Evolutionary conservation across 2,329 filamentous ascomycete species (phyloP).

Genomic region (Nemania bipapillata): DNA sequence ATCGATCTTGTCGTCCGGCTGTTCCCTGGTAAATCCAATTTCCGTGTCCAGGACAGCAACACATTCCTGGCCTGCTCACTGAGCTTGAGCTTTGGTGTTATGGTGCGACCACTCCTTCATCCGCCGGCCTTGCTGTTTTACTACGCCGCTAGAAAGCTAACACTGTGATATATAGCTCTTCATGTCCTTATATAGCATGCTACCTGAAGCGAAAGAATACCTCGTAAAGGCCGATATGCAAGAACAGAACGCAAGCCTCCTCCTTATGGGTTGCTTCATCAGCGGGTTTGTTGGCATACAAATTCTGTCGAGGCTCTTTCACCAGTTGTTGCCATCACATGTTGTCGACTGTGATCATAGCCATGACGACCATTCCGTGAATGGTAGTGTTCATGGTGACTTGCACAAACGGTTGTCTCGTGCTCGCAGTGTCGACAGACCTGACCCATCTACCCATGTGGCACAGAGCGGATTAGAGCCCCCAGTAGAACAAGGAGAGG

Average conservation of each 20-base stretch:
- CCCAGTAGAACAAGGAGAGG: constrained; percentile 27
- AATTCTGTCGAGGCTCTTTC: constrained; percentile 75
- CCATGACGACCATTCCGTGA: constrained; percentile 66
- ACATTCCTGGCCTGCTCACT: constrained; percentile 86
- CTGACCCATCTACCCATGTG: constrained; percentile 27
- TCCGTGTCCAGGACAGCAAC: constrained; percentile 90
- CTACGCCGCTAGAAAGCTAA: not conserved
- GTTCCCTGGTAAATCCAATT: constrained; percentile 78
- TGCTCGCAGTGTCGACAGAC: constrained; percentile 43
- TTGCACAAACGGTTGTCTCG: constrained; percentile 45
- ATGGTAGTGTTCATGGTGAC: constrained; percentile 46
- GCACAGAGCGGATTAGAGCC: constrained; percentile 33
- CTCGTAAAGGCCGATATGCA: constrained; percentile 75
- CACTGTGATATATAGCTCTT: constrained; percentile 71
- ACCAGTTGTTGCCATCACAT: constrained; percentile 79
- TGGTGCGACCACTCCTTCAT: constrained; percentile 68
- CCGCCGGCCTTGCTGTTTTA: not conserved
- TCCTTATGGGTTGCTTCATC: constrained; percentile 76
- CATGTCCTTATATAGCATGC: constrained; percentile 90
- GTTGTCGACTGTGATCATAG: constrained; percentile 83
- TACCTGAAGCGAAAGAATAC: constrained; percentile 85
- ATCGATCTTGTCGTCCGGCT: constrained; percentile 80
- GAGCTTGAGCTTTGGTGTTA: constrained; percentile 93
- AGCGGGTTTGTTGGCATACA: constrained; percentile 81
- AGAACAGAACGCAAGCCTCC: constrained; percentile 72